phyloP scores from a whole-genome alignment of 495 filamentous ascomycete species.

The Tuber borchii region DNA sequence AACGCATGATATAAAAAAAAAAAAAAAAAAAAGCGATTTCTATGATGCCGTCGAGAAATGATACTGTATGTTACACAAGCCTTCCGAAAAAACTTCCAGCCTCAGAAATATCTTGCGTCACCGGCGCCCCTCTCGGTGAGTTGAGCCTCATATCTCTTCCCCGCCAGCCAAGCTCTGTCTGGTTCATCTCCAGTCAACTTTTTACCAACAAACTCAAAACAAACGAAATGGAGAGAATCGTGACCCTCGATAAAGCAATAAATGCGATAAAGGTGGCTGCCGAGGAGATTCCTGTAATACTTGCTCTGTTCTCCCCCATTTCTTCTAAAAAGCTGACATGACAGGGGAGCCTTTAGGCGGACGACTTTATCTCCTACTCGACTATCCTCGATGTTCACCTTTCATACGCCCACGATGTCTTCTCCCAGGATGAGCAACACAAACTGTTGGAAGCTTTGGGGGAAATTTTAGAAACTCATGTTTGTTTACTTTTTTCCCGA shows the following conservation, averaged over 20 bases:
- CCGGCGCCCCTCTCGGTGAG: constrained; percentile 13
- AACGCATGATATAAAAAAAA: no score
- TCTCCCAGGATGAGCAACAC: constrained; percentile 36
- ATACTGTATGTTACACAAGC: not conserved
- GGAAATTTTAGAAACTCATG: constrained; percentile 34
- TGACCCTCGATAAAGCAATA: constrained; percentile 42
- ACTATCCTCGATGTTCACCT: constrained; percentile 42
- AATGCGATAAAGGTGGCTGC: constrained; percentile 40
- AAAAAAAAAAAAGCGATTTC: not conserved
- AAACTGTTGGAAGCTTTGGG: constrained; percentile 33
- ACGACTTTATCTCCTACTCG: constrained; percentile 41
- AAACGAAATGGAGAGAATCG: constrained; percentile 27
- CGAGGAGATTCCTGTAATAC: constrained; percentile 39
- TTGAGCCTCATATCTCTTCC: constrained; percentile 30
- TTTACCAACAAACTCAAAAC: not conserved
- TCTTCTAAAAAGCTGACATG: constrained; percentile 6
- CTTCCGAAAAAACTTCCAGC: not conserved
- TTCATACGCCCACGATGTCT: constrained; percentile 37
- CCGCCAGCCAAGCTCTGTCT: constrained; percentile 6
- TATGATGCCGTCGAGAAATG: not conserved
- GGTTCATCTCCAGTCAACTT: constrained; percentile 9
- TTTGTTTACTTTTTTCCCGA: constrained; percentile 5
- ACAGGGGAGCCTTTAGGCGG: constrained; percentile 25
- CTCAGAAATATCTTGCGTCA: not conserved
- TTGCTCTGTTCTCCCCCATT: not conserved